Conservation (phyloP, 2,329 filamentous ascomycete genomes). For the Aspergillus spinulosporus region DNA sequence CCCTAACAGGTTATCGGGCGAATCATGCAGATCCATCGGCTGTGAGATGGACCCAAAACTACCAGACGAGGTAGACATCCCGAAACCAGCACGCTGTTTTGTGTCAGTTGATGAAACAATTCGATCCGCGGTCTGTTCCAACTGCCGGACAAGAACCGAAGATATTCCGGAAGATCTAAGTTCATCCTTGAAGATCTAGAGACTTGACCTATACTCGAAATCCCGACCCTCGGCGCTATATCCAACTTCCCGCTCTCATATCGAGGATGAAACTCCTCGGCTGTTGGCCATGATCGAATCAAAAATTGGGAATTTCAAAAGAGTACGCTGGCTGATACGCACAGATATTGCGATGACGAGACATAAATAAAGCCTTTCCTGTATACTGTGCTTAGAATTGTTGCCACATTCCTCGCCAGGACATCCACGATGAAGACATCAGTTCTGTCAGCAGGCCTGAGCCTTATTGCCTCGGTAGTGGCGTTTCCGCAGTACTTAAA, state of each 20-base stretch:
- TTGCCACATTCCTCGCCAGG: background rate
- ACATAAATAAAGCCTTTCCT: background rate
- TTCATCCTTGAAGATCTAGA: background rate
- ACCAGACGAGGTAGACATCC: background rate
- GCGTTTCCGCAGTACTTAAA: slow-evolving; percentile 14
- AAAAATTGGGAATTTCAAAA: slow-evolving; percentile 2
- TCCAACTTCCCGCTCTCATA: background rate
- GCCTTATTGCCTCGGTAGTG: background rate
- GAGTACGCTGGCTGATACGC: background rate
- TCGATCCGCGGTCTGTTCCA: background rate
- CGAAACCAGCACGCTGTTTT: background rate
- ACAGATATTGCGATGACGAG: background rate
- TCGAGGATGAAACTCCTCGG: background rate
- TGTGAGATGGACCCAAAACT: background rate
- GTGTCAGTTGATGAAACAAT: background rate
- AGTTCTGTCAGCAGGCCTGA: background rate
- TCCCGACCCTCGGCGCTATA: background rate
- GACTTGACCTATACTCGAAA: background rate
- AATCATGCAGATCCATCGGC: background rate
- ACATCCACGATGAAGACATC: slow-evolving; percentile 7
- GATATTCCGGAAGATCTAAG: background rate
- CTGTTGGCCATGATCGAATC: background rate
- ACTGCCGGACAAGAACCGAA: background rate
- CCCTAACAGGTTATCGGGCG: too few relatives aligned
- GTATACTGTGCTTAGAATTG: background rate